These are phyloP conservation scores for Zygosaccharomyces pseudorouxii DNA, from an alignment of 805 yeast genomes.

Conservation along the genomic window DNA sequence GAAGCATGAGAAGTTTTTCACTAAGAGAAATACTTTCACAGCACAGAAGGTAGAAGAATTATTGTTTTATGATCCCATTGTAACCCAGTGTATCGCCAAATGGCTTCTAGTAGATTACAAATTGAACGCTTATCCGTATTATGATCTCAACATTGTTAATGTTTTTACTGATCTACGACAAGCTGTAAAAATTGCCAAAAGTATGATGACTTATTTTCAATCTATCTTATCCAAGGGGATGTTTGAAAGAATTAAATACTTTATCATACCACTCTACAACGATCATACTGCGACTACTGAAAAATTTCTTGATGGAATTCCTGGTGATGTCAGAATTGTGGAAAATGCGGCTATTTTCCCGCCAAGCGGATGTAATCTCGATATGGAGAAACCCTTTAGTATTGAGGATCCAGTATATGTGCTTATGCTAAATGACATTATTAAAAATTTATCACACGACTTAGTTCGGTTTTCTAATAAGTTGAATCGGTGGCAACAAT, in stretches of 20 bases:
- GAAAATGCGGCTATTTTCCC: conserved; percentile 18
- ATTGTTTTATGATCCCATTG: conserved; percentile 14
- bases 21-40: conserved; percentile 3
- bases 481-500: conserved; percentile 25
- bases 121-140: conserved; percentile 61
- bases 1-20: conserved; percentile 19
- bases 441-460: conserved; percentile 28
- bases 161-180: conserved; percentile 29
- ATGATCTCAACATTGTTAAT: conserved; percentile 46
- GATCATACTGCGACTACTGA: conserved; percentile 5
- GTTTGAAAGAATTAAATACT: conserved; percentile 25
- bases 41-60: conserved; percentile 5
- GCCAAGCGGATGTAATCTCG: conserved; percentile 2
- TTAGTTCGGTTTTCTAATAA: conserved; percentile 16
- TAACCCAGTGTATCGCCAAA: conserved; percentile 51
- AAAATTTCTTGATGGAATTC: conserved; percentile 13
- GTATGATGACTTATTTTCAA: conserved; percentile 22
- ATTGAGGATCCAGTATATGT: conserved; percentile 31
- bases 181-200: conserved; percentile 17
- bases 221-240: conserved; percentile 17
- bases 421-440: conserved; percentile 28
- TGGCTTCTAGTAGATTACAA: conserved; percentile 69
- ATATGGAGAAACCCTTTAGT: conserved; percentile 9
- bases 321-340: conserved; percentile 19
- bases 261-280: conserved; percentile 30